Evolutionary conservation across 345 rosid species (phyloP), one percentile per base, ranked within the genome.

Genomic region (Hibiscus syriacus): DNA sequence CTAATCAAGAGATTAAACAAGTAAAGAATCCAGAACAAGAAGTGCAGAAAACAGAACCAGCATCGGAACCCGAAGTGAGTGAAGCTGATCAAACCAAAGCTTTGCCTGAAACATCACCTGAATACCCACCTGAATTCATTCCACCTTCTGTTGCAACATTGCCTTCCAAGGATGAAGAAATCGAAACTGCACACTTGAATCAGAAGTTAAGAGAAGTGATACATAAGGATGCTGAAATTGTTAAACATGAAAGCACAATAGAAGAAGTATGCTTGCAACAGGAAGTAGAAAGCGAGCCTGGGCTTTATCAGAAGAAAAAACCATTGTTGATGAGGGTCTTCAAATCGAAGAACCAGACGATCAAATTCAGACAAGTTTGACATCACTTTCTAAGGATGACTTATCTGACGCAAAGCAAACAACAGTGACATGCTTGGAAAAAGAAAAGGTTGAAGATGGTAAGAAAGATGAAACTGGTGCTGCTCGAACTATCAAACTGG

Each of bases 311-410:
- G 68, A 56, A 53, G 69, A 57, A 57, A 70, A 73, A 59, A 69
- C 19, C 65, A 27, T 57, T 11, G 69, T 46, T 29, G 70, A 62
- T 32, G 73, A 30, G 64, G 67, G 70, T 53, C 61, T 58, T 39
- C 62, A 59, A 45, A 64, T 60, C 32, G 74, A 72, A 58, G 54
- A 75, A 81, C 38, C 57, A 58, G 66, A 48, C 13, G 82, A 65
- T 69, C 74, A 29, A 55, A 66, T 70, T 39, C 67, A 36, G 39
- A 36, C 39, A 34, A 34, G 2, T 36, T 9, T 9, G 11, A 36
- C 39, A 36, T 7, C 39, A 36, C 39, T 11, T 36, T 62, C 45
- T 36, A 36, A 36, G 10, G 39, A 36, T 36, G 39, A 36, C 0
- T 36, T 36, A 0, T 36, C 11, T 41, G 46, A 41, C 2, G 16